phyloP scores from a whole-genome alignment of 2,329 filamentous ascomycete genomes.

The Colletotrichum filicis region DNA sequence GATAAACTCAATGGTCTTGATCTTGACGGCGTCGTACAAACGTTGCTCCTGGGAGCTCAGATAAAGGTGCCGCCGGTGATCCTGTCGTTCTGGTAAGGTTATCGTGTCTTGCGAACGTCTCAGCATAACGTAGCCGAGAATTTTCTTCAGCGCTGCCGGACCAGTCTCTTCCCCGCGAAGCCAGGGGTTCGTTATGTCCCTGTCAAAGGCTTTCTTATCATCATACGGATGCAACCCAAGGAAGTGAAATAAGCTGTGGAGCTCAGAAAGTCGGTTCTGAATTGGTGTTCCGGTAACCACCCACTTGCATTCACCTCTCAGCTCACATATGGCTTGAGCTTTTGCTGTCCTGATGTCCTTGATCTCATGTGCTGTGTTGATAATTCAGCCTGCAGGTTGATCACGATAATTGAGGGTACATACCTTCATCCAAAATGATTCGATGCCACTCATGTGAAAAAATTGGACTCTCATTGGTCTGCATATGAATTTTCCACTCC shows the following conservation, averaged over 20 bases:
- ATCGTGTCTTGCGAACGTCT: background rate
- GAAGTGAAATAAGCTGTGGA: background rate
- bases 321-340: background rate
- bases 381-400: background rate
- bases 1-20: background rate
- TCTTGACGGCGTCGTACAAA: background rate
- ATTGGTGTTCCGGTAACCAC: background rate
- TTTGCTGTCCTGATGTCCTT: background rate
- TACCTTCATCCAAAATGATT: background rate
- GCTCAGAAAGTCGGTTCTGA: background rate
- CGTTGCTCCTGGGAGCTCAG: background rate
- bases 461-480: background rate
- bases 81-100: background rate
- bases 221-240: background rate
- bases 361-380: background rate
- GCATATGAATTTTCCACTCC: background rate
- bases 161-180: background rate
- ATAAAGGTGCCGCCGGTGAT: background rate
- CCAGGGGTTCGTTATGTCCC: background rate
- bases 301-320: background rate
- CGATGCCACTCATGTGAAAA: background rate
- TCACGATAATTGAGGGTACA: fast-evolving
- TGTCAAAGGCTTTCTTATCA: background rate
- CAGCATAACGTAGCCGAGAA: background rate
- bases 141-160: background rate